Evolutionary conservation across 1,284 basidiomycete genomes (phyloP).

Genomic region (Malassezia sympodialis): DNA sequence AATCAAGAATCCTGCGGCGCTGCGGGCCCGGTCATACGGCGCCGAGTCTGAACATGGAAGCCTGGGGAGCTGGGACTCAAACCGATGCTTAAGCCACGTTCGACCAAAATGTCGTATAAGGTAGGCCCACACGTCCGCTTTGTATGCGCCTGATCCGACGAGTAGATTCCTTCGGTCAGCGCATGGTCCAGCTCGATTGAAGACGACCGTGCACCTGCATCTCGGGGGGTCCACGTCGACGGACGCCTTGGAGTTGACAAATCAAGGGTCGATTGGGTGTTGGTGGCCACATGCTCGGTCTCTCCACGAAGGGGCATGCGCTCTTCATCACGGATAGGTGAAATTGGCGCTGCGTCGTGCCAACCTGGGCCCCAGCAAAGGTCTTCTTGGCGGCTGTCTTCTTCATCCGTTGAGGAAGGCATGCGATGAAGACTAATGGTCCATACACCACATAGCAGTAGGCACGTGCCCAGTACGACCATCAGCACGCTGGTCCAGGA

Average conservation of each 20-base stretch:
- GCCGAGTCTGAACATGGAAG: slow-evolving; percentile 27
- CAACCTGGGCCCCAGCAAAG: slow-evolving; percentile 12
- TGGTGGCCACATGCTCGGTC: background rate
- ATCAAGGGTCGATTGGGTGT: background rate
- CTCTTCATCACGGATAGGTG: background rate
- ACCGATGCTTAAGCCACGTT: slow-evolving; percentile 41
- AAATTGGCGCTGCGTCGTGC: slow-evolving; percentile 1
- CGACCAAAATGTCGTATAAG: slow-evolving; percentile 23
- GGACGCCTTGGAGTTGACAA: background rate
- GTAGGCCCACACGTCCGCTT: slow-evolving; percentile 5
- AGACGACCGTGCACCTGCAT: slow-evolving; percentile 8
- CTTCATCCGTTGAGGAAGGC: slow-evolving; percentile 15
- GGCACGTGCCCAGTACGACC: slow-evolving; percentile 66
- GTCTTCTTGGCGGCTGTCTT: slow-evolving; percentile 3
- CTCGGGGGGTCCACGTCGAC: slow-evolving; percentile 3
- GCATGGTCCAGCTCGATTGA: slow-evolving; percentile 29
- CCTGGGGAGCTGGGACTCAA: slow-evolving; percentile 42
- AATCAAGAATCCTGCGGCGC: background rate
- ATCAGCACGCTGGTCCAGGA: slow-evolving; percentile 61
- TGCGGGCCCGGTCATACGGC: background rate
- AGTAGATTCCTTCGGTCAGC: slow-evolving; percentile 8
- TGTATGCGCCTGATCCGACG: slow-evolving; percentile 13
- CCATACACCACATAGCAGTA: slow-evolving; percentile 81
- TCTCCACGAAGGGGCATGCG: background rate
- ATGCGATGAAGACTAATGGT: slow-evolving; percentile 55